These are phyloP conservation scores for Calcarisporium arbuscula DNA, from an alignment of 2,329 filamentous ascomycete species.

Conservation along the genomic window DNA sequence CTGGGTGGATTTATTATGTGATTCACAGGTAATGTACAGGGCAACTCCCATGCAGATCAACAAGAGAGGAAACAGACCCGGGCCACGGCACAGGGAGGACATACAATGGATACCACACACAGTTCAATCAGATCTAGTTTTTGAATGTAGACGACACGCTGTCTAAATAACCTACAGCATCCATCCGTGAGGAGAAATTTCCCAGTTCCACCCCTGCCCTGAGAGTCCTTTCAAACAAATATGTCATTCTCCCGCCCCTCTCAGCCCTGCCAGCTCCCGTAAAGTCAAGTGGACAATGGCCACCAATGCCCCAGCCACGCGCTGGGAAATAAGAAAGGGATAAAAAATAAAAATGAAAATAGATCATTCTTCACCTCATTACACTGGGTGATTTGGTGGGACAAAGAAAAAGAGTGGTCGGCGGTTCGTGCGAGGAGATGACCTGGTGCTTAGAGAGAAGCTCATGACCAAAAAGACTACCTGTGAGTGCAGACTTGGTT, in stretches of 20 bases:
- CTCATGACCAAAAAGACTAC: background rate
- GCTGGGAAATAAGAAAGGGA: background rate
- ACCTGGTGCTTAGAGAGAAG: background rate
- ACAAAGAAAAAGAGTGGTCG: slow-evolving; percentile 8
- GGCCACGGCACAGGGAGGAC: too few relatives aligned
- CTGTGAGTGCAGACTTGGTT: slow-evolving; percentile 16
- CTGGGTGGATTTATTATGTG: too few relatives aligned
- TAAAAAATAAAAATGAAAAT: background rate
- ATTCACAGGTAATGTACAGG: too few relatives aligned
- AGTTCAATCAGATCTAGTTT: slow-evolving; percentile 26
- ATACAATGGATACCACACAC: too few relatives aligned
- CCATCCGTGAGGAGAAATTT: background rate
- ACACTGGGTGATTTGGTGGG: background rate
- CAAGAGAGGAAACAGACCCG: too few relatives aligned
- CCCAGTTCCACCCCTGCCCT: slow-evolving; percentile 6
- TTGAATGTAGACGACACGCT: slow-evolving; percentile 24
- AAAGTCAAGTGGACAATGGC: too few relatives aligned
- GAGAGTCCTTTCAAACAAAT: slow-evolving; percentile 7
- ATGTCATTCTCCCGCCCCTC: slow-evolving; percentile 2
- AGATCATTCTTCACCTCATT: slow-evolving; percentile 4
- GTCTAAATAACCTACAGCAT: slow-evolving; percentile 21
- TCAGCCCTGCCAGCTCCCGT: background rate
- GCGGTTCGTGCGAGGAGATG: background rate
- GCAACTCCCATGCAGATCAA: too few relatives aligned
- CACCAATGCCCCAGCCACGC: background rate